Conservation (phyloP, 2,329 filamentous ascomycete species). For the Pseudocercospora macadamiae region DNA sequence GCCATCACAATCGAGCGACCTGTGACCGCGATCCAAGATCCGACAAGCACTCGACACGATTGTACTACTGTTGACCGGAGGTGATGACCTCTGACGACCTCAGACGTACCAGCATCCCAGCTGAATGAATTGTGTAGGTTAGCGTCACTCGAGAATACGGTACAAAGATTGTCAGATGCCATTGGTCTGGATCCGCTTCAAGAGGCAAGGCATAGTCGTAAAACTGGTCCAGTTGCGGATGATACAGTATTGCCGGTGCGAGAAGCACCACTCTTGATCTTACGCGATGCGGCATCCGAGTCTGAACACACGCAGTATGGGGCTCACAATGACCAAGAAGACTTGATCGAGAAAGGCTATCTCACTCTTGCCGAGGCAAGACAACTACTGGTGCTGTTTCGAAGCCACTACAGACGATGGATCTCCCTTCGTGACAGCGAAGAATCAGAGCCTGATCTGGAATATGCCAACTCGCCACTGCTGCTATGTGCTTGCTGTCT, state of each 20-base stretch:
- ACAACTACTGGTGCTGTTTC: constrained; percentile 8
- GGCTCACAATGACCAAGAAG: background rate
- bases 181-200: background rate
- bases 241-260: background rate
- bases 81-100: background rate
- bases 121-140: background rate
- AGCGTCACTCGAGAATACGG: background rate
- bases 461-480: constrained; percentile 5
- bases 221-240: background rate
- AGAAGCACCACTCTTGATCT: constrained; percentile 10
- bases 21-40: background rate
- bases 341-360: constrained; percentile 11
- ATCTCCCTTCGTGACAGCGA: constrained; percentile 5
- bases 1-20: background rate
- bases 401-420: constrained; percentile 11
- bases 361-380: background rate
- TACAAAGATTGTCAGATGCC: background rate
- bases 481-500: constrained; percentile 16
- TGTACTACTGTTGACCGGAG: background rate
- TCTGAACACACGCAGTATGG: background rate
- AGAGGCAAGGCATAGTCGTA: background rate
- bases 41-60: background rate
- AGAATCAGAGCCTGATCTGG: background rate
- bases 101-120: background rate
- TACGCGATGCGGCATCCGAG: constrained; percentile 9